Evolutionary conservation across 1,284 basidiomycete species (phyloP).

Genomic region (Leccinum subrobustum): DNA sequence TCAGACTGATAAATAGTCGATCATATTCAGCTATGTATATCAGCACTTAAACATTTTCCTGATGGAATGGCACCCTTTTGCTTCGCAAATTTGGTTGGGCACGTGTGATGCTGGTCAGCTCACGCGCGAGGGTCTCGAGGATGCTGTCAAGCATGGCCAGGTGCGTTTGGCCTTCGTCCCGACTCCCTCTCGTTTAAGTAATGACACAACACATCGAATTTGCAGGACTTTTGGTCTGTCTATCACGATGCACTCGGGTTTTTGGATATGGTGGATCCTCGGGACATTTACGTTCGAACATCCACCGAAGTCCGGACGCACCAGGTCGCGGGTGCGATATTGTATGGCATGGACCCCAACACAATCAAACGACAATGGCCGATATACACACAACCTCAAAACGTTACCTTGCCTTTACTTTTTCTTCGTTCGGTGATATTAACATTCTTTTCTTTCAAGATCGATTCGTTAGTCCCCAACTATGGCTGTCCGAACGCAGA

Average conservation of each 20-base stretch:
- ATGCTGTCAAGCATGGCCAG: slow-evolving; percentile 48
- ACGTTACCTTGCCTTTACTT: slow-evolving; percentile 25
- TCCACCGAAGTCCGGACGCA: slow-evolving; percentile 48
- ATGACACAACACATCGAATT: neutral
- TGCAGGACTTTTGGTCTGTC: slow-evolving; percentile 51
- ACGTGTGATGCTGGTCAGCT: slow-evolving; percentile 55
- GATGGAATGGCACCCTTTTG: slow-evolving; percentile 43
- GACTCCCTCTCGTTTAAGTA: neutral
- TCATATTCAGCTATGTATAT: too few species aligned
- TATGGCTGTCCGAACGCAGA: slow-evolving; percentile 50
- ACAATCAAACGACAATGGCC: slow-evolving; percentile 39
- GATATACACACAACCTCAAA: slow-evolving; percentile 42
- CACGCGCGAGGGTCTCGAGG: slow-evolving; percentile 47
- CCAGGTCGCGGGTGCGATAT: slow-evolving; percentile 42
- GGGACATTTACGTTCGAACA: slow-evolving; percentile 46
- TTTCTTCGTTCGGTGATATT: neutral
- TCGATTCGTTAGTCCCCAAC: slow-evolving; percentile 50
- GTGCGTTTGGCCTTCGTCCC: slow-evolving; percentile 23
- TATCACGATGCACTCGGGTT: slow-evolving; percentile 45
- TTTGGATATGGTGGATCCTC: slow-evolving; percentile 38
- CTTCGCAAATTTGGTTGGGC: slow-evolving; percentile 51
- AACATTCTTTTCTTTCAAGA: slow-evolving; percentile 29
- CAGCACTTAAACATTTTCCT: too few species aligned
- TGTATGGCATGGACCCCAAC: slow-evolving; percentile 49
- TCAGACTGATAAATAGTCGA: too few species aligned